Percentiles rank a stretch among this genome's conserved stretches.
Evolutionary conservation across 805 yeast genomes (phyloP).

Genomic region (Cyberlindnera mrakii): DNA sequence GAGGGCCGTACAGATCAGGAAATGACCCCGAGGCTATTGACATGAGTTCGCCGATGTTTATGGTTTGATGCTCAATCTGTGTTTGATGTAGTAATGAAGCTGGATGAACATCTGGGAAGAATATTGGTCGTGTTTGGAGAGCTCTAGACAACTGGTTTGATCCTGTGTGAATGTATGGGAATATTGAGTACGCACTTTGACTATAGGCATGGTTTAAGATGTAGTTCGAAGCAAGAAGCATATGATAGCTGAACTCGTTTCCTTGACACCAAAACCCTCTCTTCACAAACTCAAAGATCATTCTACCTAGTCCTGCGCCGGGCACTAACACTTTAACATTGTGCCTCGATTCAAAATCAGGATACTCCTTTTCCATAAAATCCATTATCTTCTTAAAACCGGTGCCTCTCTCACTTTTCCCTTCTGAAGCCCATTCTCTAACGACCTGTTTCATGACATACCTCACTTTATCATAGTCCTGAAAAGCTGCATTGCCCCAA

Average conservation of each 20-base stretch:
- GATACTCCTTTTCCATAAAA: slow-evolving; percentile 28
- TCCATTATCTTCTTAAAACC: slow-evolving; percentile 34
- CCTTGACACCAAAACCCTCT: slow-evolving; percentile 61
- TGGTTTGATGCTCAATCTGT: slow-evolving; percentile 29
- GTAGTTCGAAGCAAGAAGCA: slow-evolving; percentile 51
- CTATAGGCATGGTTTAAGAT: slow-evolving; percentile 42
- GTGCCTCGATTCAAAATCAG: slow-evolving; percentile 31
- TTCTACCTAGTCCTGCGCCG: slow-evolving; percentile 59
- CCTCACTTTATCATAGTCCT: slow-evolving; percentile 52
- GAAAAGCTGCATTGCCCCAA: slow-evolving; percentile 36
- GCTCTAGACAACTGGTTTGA: slow-evolving; percentile 39
- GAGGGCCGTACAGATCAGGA: slow-evolving; percentile 58
- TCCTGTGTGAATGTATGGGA: slow-evolving; percentile 50
- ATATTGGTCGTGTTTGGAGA: slow-evolving; percentile 45
- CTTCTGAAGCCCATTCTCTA: slow-evolving; percentile 60
- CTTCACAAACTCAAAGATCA: slow-evolving; percentile 48
- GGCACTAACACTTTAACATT: slow-evolving; percentile 46
- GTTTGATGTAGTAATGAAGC: slow-evolving; percentile 29
- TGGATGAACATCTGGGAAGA: slow-evolving; percentile 49
- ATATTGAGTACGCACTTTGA: slow-evolving; percentile 35
- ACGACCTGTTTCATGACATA: slow-evolving; percentile 50
- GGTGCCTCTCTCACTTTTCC: slow-evolving; percentile 36
- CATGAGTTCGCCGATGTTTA: slow-evolving; percentile 48
- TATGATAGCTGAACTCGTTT: slow-evolving; percentile 59
- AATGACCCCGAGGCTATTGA: slow-evolving; percentile 73